phyloP scores from a whole-genome alignment of 2,329 filamentous ascomycete species.

The Trichoderma asperellum region DNA sequence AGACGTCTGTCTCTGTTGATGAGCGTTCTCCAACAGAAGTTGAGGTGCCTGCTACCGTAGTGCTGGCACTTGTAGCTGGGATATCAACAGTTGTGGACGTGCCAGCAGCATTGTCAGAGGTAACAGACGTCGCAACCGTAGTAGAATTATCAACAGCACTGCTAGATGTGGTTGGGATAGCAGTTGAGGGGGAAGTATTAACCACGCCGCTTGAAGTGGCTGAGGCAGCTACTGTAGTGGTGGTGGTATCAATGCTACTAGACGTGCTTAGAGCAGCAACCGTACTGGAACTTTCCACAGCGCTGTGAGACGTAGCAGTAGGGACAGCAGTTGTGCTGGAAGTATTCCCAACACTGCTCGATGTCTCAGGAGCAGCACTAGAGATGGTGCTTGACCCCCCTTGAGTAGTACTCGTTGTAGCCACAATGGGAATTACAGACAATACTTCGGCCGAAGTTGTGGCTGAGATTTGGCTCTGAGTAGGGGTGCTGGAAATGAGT shows the following conservation, averaged over 20 bases:
- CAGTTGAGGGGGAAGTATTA: neutral
- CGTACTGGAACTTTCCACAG: neutral
- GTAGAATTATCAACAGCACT: neutral
- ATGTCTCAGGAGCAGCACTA: neutral
- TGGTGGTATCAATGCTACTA: neutral
- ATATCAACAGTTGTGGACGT: neutral
- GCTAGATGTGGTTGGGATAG: neutral
- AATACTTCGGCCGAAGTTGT: neutral
- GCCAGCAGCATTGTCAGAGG: neutral
- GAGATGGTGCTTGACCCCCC: neutral
- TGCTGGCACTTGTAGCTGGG: neutral
- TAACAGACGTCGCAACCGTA: neutral
- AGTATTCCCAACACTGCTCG: neutral
- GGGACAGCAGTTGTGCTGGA: neutral
- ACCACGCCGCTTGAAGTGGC: neutral
- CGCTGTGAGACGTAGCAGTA: neutral
- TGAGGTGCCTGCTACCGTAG: neutral
- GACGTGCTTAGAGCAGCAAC: neutral
- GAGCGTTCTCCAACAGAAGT: neutral
- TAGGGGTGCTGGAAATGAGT: conserved; percentile 3
- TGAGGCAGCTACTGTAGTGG: neutral
- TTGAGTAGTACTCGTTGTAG: neutral
- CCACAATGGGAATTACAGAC: conserved; percentile 13
- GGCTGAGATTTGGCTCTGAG: neutral
- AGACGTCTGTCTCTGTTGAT: neutral